Percentiles rank a stretch among this genome's conserved stretches.
Evolutionary conservation across 495 filamentous ascomycete genomes (phyloP).

Genomic region (Stereocaulon alpinum): DNA sequence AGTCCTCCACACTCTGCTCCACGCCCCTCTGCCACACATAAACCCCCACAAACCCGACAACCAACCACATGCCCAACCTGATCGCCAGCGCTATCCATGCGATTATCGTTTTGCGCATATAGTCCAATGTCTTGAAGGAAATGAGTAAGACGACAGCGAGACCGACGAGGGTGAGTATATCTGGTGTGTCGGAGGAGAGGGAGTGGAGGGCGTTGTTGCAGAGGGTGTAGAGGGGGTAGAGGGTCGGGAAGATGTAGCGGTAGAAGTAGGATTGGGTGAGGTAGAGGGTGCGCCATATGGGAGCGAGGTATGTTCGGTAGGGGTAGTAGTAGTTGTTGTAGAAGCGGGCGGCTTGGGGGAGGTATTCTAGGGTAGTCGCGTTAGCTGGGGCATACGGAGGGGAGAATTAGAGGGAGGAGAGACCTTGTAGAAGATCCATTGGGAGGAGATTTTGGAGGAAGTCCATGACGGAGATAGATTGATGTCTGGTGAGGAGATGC

Average conservation of each 20-base stretch:
- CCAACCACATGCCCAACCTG: constrained; percentile 48
- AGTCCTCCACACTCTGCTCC: constrained; percentile 49
- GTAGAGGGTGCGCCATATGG: constrained; percentile 25
- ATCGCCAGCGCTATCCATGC: constrained; percentile 60
- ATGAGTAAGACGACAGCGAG: constrained; percentile 48
- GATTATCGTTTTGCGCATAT: constrained; percentile 55
- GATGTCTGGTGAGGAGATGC: not conserved
- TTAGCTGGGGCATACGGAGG: not conserved
- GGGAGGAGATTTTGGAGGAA: constrained; percentile 9
- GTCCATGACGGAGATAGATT: constrained; percentile 12
- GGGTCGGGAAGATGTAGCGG: constrained; percentile 31
- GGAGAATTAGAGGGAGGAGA: not conserved
- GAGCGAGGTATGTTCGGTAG: constrained; percentile 28
- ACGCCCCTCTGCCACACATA: constrained; percentile 55
- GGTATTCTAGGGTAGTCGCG: constrained; percentile 25
- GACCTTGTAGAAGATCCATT: constrained; percentile 1
- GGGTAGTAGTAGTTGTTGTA: constrained; percentile 31
- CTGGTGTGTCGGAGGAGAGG: constrained; percentile 44
- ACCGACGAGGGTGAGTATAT: constrained; percentile 49
- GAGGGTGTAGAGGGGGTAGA: constrained; percentile 33
- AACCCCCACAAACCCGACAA: constrained; percentile 37
- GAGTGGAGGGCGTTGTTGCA: constrained; percentile 29
- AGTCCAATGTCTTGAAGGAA: constrained; percentile 55
- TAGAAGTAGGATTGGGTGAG: constrained; percentile 29
- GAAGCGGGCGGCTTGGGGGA: constrained; percentile 30